These are phyloP conservation scores for Linnemannia hyalina DNA, from an alignment of 192 early-diverging fungal species.

Conservation along the genomic window DNA sequence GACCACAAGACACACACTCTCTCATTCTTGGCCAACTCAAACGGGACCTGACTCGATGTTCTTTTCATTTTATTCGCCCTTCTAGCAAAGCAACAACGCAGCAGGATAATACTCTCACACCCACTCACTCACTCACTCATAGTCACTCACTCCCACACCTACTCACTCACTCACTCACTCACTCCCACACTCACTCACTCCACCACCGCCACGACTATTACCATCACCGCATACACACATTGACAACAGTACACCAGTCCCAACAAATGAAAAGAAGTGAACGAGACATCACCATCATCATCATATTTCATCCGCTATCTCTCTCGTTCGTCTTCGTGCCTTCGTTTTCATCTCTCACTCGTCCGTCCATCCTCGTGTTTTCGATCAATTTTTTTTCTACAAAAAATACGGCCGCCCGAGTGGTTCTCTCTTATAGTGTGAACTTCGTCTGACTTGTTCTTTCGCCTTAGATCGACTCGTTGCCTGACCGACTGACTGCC, in stretches of 20 bases:
- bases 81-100: neutral
- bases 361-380: too few species aligned
- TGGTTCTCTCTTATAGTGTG: neutral
- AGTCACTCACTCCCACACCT: neutral
- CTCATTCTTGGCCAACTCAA: neutral
- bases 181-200: neutral
- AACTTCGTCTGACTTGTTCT: neutral
- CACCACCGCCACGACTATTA: neutral
- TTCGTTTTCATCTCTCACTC: too few species aligned
- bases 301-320: too few species aligned
- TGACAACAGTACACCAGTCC: neutral
- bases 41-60: neutral
- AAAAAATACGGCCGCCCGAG: neutral
- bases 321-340: too few species aligned
- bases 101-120: neutral
- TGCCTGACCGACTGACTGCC: neutral
- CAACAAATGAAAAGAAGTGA: neutral
- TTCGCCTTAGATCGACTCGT: neutral
- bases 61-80: neutral
- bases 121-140: neutral
- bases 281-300: too few species aligned
- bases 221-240: neutral
- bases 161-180: conserved; percentile 6
- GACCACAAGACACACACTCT: neutral
- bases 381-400: too few species aligned